Conservation (phyloP, 306 rosid genomes). For the Purshia tridentata region DNA sequence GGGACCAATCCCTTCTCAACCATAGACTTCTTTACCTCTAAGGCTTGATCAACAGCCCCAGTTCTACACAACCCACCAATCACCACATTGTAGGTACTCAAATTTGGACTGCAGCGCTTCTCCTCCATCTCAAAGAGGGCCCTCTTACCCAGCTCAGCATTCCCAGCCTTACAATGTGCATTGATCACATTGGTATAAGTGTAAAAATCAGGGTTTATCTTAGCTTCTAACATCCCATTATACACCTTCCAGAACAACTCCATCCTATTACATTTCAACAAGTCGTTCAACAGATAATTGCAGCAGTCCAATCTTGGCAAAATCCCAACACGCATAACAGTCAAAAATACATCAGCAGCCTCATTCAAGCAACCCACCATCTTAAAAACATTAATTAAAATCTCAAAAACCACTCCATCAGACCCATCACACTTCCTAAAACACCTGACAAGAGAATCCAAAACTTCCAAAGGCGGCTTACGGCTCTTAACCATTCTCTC, state of each 20-base stretch:
- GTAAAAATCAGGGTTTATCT: constrained; percentile 37
- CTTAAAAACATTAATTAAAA: constrained; percentile 39
- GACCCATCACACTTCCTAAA: constrained; percentile 28
- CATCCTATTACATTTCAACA: constrained; percentile 35
- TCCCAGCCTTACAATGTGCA: constrained; percentile 48
- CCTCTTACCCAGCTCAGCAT: constrained; percentile 36
- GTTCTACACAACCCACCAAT: constrained; percentile 40
- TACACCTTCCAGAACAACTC: constrained; percentile 56
- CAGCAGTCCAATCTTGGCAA: constrained; percentile 38
- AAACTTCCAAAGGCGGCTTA: constrained; percentile 34
- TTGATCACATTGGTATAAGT: constrained; percentile 43
- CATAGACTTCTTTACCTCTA: constrained; percentile 32
- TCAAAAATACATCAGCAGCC: constrained; percentile 44
- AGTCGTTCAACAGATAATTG: constrained; percentile 42
- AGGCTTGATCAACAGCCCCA: constrained; percentile 37
- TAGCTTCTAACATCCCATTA: constrained; percentile 36
- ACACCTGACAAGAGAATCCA: constrained; percentile 36
- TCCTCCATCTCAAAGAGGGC: constrained; percentile 45
- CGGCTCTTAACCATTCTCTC: constrained; percentile 36
- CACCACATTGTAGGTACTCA: constrained; percentile 31
- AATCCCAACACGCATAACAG: constrained; percentile 30
- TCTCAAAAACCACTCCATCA: constrained; percentile 40
- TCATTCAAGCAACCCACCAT: constrained; percentile 34
- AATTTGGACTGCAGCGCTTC: constrained; percentile 39
- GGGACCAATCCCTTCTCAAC: constrained; percentile 37